Conservation (phyloP, 345 rosid species). For the Mercurialis annua region DNA sequence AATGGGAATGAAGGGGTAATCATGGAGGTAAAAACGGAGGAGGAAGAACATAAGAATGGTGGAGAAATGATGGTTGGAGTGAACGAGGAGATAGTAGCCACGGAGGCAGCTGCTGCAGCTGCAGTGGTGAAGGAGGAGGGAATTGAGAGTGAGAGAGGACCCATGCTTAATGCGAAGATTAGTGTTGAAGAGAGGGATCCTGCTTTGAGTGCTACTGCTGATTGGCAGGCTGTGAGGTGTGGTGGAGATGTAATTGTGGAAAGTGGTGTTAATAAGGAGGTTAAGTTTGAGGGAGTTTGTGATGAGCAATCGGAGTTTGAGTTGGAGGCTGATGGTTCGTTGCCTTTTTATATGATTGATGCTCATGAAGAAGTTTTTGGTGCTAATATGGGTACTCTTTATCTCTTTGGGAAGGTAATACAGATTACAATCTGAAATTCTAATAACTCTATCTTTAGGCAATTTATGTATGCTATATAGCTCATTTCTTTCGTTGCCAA, state of each 20-base stretch:
- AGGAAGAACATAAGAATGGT: constrained; percentile 18
- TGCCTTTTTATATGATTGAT: constrained; percentile 74
- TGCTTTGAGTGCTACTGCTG: constrained; percentile 72
- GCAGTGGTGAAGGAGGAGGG: constrained; percentile 29
- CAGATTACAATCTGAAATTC: neutral
- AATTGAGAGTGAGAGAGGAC: constrained; percentile 3
- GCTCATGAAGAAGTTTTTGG: constrained; percentile 85
- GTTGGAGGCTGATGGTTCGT: constrained; percentile 61
- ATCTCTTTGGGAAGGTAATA: constrained; percentile 90
- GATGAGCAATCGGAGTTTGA: constrained; percentile 62
- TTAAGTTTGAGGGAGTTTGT: constrained; percentile 23
- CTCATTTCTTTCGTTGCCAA: neutral
- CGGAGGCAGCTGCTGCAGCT: too few relatives aligned
- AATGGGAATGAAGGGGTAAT: constrained; percentile 26
- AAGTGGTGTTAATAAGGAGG: constrained; percentile 23
- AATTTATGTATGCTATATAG: neutral
- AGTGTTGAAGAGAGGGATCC: constrained; percentile 53
- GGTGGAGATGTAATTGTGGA: constrained; percentile 31
- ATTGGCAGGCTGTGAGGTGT: constrained; percentile 66
- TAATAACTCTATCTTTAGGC: neutral
- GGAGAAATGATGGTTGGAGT: constrained; percentile 27
- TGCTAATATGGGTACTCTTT: constrained; percentile 69
- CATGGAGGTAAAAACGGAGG: constrained; percentile 29
- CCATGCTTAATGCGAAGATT: constrained; percentile 69
- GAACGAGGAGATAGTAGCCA: constrained; percentile 36